Percentiles rank a stretch among this genome's conserved stretches.
Evolutionary conservation across 2,329 filamentous ascomycete genomes (phyloP).

Genomic region (Beauveria caledonica): DNA sequence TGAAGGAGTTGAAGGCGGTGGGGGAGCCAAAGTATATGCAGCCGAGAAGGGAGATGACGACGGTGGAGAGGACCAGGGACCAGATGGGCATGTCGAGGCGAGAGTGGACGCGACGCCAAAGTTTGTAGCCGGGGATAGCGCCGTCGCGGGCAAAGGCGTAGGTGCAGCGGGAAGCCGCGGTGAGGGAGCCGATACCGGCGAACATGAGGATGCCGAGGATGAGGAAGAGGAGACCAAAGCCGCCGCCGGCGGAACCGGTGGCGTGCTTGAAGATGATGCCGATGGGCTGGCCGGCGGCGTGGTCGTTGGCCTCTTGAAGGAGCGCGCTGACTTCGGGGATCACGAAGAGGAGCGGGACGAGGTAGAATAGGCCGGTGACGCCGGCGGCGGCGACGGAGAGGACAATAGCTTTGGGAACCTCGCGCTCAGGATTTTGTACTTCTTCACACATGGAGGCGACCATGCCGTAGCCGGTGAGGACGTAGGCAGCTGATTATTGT

Average conservation of each 20-base stretch:
- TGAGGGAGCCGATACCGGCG: slow-evolving; percentile 66
- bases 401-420: slow-evolving; percentile 61
- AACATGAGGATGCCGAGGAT: slow-evolving; percentile 72
- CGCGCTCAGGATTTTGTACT: slow-evolving; percentile 51
- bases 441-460: slow-evolving; percentile 50
- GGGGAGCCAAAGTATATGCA: slow-evolving; percentile 73
- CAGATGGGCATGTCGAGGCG: slow-evolving; percentile 61
- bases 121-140: slow-evolving; percentile 59
- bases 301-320: slow-evolving; percentile 50
- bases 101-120: slow-evolving; percentile 59
- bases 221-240: slow-evolving; percentile 67
- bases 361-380: slow-evolving; percentile 53
- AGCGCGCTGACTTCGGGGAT: slow-evolving; percentile 59
- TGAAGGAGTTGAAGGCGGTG: slow-evolving; percentile 73
- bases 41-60: slow-evolving; percentile 62
- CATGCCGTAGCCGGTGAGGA: slow-evolving; percentile 41
- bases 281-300: slow-evolving; percentile 56
- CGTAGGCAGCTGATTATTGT: slow-evolving; percentile 27
- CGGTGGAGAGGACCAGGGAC: slow-evolving; percentile 59
- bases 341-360: slow-evolving; percentile 69
- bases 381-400: slow-evolving; percentile 58
- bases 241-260: slow-evolving; percentile 63
- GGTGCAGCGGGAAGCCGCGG: slow-evolving; percentile 64
- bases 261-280: slow-evolving; percentile 67
- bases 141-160: slow-evolving; percentile 71